Conservation (phyloP, 1,284 basidiomycete genomes). For the Ustilago lituana region DNA sequence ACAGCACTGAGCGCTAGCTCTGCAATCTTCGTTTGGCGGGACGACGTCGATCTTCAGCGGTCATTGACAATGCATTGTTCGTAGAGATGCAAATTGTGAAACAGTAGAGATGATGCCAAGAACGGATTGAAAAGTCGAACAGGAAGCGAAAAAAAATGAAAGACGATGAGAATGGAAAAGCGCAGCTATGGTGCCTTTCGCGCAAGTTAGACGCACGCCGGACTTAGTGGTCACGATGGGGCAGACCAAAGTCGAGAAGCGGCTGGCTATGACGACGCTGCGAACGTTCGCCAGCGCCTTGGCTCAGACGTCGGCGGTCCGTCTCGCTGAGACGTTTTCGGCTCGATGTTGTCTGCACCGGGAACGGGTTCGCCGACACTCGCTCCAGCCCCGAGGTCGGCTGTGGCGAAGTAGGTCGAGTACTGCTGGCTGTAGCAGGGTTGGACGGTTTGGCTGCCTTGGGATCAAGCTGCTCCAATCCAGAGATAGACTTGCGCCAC, state of each 20-base stretch:
- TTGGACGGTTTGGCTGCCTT: slow-evolving; percentile 14
- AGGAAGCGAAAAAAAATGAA: not conserved
- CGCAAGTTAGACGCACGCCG: too few relatives aligned
- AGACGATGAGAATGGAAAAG: not conserved
- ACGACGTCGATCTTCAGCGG: too few relatives aligned
- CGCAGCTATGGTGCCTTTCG: too few relatives aligned
- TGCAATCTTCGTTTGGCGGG: too few relatives aligned
- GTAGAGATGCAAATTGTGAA: not conserved
- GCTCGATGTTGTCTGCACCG: slow-evolving; percentile 9
- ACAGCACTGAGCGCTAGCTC: too few relatives aligned
- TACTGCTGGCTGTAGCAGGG: slow-evolving; percentile 19
- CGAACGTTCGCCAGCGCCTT: slow-evolving; percentile 40
- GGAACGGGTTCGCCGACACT: slow-evolving; percentile 22
- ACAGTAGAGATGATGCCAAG: too few relatives aligned
- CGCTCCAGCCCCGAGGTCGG: not conserved
- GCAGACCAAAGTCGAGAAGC: slow-evolving; percentile 43
- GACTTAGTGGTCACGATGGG: slow-evolving; percentile 10
- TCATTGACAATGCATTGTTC: not conserved
- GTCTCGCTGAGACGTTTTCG: slow-evolving; percentile 39
- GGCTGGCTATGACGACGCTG: slow-evolving; percentile 32
- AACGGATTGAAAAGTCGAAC: too few relatives aligned
- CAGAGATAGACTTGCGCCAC: slow-evolving; percentile 45
- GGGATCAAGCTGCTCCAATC: slow-evolving; percentile 30
- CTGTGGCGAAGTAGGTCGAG: slow-evolving; percentile 32
- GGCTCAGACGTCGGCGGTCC: slow-evolving; percentile 44